These are phyloP conservation scores for Beta corolliflora DNA, from an alignment of 179 eudicot genomes.

Conservation along the genomic window DNA sequence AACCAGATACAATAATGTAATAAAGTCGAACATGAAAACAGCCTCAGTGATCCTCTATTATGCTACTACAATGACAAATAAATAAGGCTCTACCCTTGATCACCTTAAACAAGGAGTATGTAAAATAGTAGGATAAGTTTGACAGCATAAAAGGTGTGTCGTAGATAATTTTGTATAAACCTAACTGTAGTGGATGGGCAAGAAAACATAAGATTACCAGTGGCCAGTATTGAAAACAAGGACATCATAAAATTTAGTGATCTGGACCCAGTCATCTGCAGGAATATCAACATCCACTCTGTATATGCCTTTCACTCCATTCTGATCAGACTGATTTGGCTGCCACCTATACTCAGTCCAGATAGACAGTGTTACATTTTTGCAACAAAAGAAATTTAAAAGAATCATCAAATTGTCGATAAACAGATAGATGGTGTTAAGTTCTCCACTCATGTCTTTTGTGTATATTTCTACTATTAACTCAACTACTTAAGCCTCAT, in stretches of 20 bases:
- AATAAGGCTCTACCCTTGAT: neutral
- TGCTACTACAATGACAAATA: neutral
- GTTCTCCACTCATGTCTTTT: neutral
- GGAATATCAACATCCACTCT: constrained; percentile 91
- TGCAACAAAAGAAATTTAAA: neutral
- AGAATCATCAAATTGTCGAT: neutral
- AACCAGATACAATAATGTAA: neutral
- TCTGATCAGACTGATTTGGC: constrained; percentile 53
- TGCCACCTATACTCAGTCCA: constrained; percentile 61
- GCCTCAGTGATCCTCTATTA: neutral
- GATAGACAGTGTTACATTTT: neutral
- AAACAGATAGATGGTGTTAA: neutral
- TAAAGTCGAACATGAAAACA: neutral
- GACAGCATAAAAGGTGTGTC: neutral
- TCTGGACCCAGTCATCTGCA: constrained; percentile 74
- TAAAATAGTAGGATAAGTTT: neutral
- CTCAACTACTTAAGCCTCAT: neutral
- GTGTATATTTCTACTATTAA: neutral
- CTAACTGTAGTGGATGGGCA: neutral
- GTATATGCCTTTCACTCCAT: constrained; percentile 62
- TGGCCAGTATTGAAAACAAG: constrained; percentile 91
- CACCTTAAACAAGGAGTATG: neutral
- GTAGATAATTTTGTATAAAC: neutral
- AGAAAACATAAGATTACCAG: constrained; percentile 47
- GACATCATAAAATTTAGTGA: constrained; percentile 71